Base-by-base conservation (phyloP, 495 filamentous ascomycete genomes). In the Neurospora sp. region DNA sequence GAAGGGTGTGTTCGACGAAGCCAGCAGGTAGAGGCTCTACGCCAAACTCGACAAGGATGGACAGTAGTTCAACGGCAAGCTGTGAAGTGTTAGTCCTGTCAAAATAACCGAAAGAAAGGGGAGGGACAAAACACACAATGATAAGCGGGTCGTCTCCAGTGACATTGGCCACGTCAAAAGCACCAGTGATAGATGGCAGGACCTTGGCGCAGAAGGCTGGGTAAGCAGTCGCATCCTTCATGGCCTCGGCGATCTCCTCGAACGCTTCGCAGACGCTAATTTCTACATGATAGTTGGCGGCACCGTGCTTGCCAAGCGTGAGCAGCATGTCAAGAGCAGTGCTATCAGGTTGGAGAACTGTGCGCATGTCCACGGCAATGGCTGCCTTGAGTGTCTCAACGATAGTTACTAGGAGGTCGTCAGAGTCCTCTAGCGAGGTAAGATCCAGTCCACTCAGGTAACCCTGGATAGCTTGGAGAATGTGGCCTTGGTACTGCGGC, bases 341-440 rank as follows among this genome's bases (percentile, higher is more conserved):
- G 41, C 90, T 88, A 10, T 84, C 89, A 49, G 81, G 84, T 20
- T 88, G 89, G 74, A 97, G 84, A 38, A 92, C 91, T 49, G 95
- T 87, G 11, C 84, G 82, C 7, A 93, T 85, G 72, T 97, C 91
- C 72, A 95, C 86, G 78, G 90, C 88, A 76, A 97, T 95, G 31
- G 92, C 91, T 74, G 93, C 89, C 49, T 94, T 88, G 14, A 99
- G 86, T 1, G 94, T 94, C 80, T 99, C 96, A 5, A 95, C 91
- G 31, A 99, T 83, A 1, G 94, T 95, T 9, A 96, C 92, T 73
- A 98, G 88, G 39, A 98, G 88, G 79, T 99, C 96, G 72, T 98
- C 95, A 39, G 91, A 90, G 69, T 97, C 94, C 16, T 90, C 88
- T 4, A 93, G 84, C 62, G 97, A 95, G 74, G 88, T 89, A 72